phyloP scores from a whole-genome alignment of 2,329 filamentous ascomycete species.

The Cadophora sp. region DNA sequence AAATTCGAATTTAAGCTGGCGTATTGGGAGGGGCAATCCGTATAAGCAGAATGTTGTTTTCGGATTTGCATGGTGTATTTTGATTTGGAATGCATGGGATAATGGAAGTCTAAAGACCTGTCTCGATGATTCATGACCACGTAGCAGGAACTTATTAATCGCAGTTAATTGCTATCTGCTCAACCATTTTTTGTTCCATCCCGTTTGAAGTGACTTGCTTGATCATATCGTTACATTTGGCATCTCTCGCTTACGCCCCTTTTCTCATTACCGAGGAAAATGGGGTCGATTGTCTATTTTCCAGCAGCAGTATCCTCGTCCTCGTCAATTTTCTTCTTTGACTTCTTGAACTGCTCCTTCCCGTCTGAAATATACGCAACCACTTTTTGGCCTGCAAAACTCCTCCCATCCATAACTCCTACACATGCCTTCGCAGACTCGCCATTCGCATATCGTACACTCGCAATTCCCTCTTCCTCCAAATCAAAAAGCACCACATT shows the following conservation, averaged over 20 bases:
- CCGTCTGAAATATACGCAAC: slow-evolving; percentile 75
- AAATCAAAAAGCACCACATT: slow-evolving; percentile 91
- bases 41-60: slow-evolving; percentile 12
- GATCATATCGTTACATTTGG: slow-evolving; percentile 1
- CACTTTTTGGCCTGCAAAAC: slow-evolving; percentile 75
- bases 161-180: not conserved
- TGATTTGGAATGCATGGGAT: slow-evolving; percentile 1
- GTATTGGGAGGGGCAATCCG: slow-evolving; percentile 12
- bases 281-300: not conserved
- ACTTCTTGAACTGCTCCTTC: slow-evolving; percentile 75
- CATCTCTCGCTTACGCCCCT: not conserved
- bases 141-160: not conserved
- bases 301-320: slow-evolving; percentile 25
- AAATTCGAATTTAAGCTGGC: not conserved
- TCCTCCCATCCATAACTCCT: slow-evolving; percentile 78
- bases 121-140: not conserved
- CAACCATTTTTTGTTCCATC: not conserved
- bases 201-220: not conserved
- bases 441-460: slow-evolving; percentile 78
- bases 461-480: slow-evolving; percentile 84
- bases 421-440: slow-evolving; percentile 78
- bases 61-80: slow-evolving; percentile 7
- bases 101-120: not conserved
- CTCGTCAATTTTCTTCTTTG: slow-evolving; percentile 57
- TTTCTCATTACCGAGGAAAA: not conserved